Percentiles rank a stretch among this genome's conserved stretches.
These are phyloP conservation scores for Rhizopogon rudus DNA, from an alignment of 768 basidiomycete genomes.

Conservation along the genomic window DNA sequence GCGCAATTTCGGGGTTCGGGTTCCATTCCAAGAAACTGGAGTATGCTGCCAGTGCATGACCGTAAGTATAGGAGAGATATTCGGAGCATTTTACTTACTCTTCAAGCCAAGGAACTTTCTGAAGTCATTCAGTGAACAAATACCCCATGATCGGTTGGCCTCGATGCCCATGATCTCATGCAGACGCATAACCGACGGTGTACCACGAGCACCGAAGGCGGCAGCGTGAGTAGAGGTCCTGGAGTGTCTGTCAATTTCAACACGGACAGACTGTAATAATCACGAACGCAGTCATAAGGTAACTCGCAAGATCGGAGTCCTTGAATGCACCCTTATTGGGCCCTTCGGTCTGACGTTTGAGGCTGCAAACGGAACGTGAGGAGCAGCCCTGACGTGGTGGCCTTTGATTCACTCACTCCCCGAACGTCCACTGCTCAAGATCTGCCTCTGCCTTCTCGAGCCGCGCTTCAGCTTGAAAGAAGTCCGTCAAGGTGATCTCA, in stretches of 20 bases:
- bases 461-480: slow-evolving; percentile 39
- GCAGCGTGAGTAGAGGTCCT: slow-evolving; percentile 72
- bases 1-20: slow-evolving; percentile 59
- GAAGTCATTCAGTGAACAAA: slow-evolving; percentile 83
- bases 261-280: not conserved
- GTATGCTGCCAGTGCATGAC: slow-evolving; percentile 42
- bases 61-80: not conserved
- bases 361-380: slow-evolving; percentile 28
- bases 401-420: slow-evolving; percentile 34
- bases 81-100: slow-evolving; percentile 35
- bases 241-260: not conserved
- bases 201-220: slow-evolving; percentile 72
- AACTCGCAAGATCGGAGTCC: slow-evolving; percentile 63
- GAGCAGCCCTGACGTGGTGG: not conserved
- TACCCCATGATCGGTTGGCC: slow-evolving; percentile 71
- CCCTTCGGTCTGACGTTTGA: slow-evolving; percentile 57
- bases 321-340: slow-evolving; percentile 37
- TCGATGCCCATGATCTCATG: slow-evolving; percentile 86
- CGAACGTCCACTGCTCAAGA: slow-evolving; percentile 63
- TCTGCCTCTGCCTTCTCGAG: slow-evolving; percentile 39
- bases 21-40: slow-evolving; percentile 80
- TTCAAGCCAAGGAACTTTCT: slow-evolving; percentile 78
- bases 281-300: slow-evolving; percentile 65
- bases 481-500: slow-evolving; percentile 41
- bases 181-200: slow-evolving; percentile 65